These are phyloP conservation scores for Apiospora koreana DNA, from an alignment of 2,329 filamentous ascomycete genomes.

Conservation along the genomic window DNA sequence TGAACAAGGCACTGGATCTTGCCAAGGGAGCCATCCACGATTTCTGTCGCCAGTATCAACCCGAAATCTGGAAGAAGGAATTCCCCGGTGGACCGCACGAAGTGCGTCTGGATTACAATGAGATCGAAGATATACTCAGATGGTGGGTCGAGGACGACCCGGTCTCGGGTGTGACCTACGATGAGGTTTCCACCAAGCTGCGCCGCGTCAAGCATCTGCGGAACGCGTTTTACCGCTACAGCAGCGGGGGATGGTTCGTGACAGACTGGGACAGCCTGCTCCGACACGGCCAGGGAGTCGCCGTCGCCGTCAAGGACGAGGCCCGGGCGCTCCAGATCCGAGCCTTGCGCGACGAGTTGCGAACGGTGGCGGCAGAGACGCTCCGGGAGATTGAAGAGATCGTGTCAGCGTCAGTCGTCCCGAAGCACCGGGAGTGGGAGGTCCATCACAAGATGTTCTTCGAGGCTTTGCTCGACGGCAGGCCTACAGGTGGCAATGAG, in stretches of 20 bases:
- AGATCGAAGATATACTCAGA: neutral
- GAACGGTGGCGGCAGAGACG: neutral
- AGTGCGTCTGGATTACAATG: neutral
- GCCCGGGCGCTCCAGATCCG: neutral
- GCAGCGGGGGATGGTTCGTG: too few species aligned
- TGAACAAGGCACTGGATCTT: neutral
- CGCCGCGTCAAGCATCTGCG: neutral
- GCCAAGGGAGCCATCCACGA: neutral
- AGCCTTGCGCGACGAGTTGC: neutral
- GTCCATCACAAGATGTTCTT: neutral
- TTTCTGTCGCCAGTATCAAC: neutral
- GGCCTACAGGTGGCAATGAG: too few species aligned
- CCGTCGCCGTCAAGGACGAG: neutral
- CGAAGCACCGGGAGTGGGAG: neutral
- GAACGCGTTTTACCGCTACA: neutral
- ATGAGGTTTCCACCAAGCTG: neutral
- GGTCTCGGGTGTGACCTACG: neutral
- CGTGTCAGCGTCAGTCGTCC: neutral
- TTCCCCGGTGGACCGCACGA: neutral
- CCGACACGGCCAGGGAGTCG: neutral
- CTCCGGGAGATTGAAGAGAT: neutral
- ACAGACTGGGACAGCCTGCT: too few species aligned
- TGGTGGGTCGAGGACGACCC: neutral
- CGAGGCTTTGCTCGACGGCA: neutral
- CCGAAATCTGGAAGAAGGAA: neutral